Base-by-base conservation (phyloP, 495 filamentous ascomycete species). In the Aspergillus carlsbadensis region DNA sequence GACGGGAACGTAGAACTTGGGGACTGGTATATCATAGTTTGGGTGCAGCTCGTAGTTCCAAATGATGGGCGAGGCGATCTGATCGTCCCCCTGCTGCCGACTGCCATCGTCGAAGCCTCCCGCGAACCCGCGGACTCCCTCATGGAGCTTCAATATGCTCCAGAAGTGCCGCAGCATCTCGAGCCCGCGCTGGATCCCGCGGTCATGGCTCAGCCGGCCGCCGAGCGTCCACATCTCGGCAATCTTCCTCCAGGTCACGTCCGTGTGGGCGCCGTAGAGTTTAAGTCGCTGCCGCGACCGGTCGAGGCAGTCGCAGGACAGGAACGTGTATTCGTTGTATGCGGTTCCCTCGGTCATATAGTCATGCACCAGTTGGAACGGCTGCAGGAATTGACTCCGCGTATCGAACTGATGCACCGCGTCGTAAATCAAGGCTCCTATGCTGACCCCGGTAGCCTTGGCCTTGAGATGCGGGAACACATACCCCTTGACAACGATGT, bases 191-290 rank as follows among this genome's bases (percentile, higher is more conserved):
- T 42, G 5, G 8, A 7, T 22, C 5, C 20, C 6, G 10, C 22
- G 0, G 29, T 5, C 3, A n/a, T n/a, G n/a, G 2, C 2, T 36
- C 34, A 15, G 5, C 15, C 59, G 56, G 6, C 63, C 59, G 17
- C 56, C 63, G 17, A 65, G 34, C 0, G 59, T 65, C 58, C 58
- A 65, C 3, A 62, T 54, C 17, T 65, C 58, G 42, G 54, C 40
- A 0, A 58, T 18, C 39, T 57, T 65, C 2, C 36, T 22, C 56
- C 45, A 56, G 17, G 54, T 44, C 6, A 65, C 56, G 0, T 40
- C 48, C 17, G 37, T 57, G 43, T 54, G 17, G 7, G 39, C 18
- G 26, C 63, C 57, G 40, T 65, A 65, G 17, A 62, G 20, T 44
- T 65, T 65, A 10, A 61, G 53, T 11, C 59, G 58, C 0, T 51